phyloP scores from a whole-genome alignment of 192 early-diverging fungal species.

The Allomyces macrogynus region DNA sequence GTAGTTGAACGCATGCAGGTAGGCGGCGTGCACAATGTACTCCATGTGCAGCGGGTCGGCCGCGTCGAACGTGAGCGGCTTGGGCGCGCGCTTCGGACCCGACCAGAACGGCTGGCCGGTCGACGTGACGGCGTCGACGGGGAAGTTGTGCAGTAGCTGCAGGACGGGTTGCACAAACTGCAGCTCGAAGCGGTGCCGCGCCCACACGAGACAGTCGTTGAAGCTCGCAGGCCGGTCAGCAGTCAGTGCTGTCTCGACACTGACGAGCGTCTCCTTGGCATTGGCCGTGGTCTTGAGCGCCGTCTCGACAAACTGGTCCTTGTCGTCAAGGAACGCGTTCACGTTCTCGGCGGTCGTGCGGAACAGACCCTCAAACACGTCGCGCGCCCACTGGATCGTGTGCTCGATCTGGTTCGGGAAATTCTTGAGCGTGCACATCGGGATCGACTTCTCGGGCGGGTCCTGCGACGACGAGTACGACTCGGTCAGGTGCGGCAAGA shows the following conservation, averaged over 20 bases:
- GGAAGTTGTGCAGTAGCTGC: slow-evolving; percentile 95
- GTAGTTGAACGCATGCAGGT: slow-evolving; percentile 91
- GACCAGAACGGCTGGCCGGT: slow-evolving; percentile 89
- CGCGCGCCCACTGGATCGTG: slow-evolving; percentile 90
- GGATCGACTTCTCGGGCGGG: slow-evolving; percentile 89
- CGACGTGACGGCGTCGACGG: slow-evolving; percentile 72
- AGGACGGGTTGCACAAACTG: slow-evolving; percentile 76
- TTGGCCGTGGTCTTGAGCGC: slow-evolving; percentile 35
- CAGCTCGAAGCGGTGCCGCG: slow-evolving; percentile 80
- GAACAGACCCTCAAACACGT: slow-evolving; percentile 90
- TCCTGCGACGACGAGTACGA: slow-evolving; percentile 96
- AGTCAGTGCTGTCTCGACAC: slow-evolving; percentile 53
- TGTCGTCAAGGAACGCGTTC: slow-evolving; percentile 65
- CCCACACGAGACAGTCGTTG: slow-evolving; percentile 83
- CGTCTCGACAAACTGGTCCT: slow-evolving; percentile 60
- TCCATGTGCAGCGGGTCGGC: slow-evolving; percentile 52
- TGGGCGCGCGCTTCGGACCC: slow-evolving; percentile 85
- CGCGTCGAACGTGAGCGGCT: slow-evolving; percentile 57
- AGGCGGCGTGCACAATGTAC: slow-evolving; percentile 77
- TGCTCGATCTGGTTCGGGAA: slow-evolving; percentile 78
- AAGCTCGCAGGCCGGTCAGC: slow-evolving; percentile 64
- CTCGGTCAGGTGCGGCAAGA: slow-evolving; percentile 88
- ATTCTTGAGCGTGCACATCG: slow-evolving; percentile 74
- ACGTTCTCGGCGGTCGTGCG: slow-evolving; percentile 78
- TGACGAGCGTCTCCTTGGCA: slow-evolving; percentile 56